phyloP scores from a whole-genome alignment of 1,139 yeast species.

The Yarrowia galli region DNA sequence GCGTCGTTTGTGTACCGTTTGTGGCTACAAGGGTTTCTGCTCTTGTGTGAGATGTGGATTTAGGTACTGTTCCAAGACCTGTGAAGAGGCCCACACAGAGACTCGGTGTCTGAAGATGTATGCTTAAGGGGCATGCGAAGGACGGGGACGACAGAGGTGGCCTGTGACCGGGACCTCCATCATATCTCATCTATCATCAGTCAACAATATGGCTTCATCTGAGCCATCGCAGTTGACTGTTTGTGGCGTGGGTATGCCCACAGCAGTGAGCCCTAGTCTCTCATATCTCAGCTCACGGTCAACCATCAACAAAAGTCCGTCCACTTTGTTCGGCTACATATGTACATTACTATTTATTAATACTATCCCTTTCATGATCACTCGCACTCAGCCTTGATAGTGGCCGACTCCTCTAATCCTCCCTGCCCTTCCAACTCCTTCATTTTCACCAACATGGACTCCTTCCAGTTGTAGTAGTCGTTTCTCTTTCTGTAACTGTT shows the following conservation, averaged over 20 bases:
- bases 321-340: neutral
- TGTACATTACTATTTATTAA: slow-evolving; percentile 9
- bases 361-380: neutral
- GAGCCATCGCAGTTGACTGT: too few species aligned
- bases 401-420: neutral
- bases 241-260: too few species aligned
- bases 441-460: slow-evolving; percentile 37
- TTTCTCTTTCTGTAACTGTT: slow-evolving; percentile 41
- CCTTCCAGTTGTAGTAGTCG: slow-evolving; percentile 45
- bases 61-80: slow-evolving; percentile 51
- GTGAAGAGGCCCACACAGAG: slow-evolving; percentile 54
- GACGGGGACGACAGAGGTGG: too few species aligned
- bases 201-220: too few species aligned
- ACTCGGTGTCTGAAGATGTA: slow-evolving; percentile 53
- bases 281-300: too few species aligned
- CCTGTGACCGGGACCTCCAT: too few species aligned
- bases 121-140: slow-evolving; percentile 16
- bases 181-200: too few species aligned
- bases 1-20: slow-evolving; percentile 52
- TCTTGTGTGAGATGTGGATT: slow-evolving; percentile 53
- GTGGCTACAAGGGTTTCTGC: slow-evolving; percentile 54
- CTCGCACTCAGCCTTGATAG: neutral
- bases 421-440: neutral
- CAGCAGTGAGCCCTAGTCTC: too few species aligned
- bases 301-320: too few species aligned